Conservation (phyloP, 169 alveolate species). For the Plasmodium billcollinsi region DNA sequence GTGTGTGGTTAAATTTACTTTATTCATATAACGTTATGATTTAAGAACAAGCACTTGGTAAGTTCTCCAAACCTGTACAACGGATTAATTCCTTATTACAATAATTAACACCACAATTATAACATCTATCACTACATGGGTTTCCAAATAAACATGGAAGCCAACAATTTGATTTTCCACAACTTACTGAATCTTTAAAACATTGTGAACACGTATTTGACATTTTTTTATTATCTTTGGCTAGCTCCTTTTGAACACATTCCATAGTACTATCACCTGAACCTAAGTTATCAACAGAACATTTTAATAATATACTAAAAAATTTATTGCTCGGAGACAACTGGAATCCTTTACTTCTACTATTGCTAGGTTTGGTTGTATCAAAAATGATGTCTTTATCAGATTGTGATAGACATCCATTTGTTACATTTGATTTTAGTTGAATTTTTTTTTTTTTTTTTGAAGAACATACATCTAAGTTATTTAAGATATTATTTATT, state of each 20-base stretch:
- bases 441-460: not conserved
- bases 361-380: not conserved
- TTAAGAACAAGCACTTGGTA: constrained; percentile 52
- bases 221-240: constrained; percentile 26
- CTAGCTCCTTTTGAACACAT: constrained; percentile 52
- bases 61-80: constrained; percentile 38
- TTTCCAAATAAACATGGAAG: constrained; percentile 40
- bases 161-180: constrained; percentile 76
- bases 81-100: constrained; percentile 38
- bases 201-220: constrained; percentile 60
- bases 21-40: not conserved
- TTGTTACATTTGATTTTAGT: not conserved
- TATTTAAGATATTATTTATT: constrained; percentile 25
- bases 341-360: not conserved
- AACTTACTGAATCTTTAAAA: constrained; percentile 50
- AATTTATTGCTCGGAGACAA: constrained; percentile 51
- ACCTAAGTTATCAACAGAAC: constrained; percentile 63
- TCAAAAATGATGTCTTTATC: constrained; percentile 47
- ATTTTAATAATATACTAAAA: constrained; percentile 35
- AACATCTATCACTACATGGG: constrained; percentile 41
- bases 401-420: constrained; percentile 52
- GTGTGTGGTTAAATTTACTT: not conserved
- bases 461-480: constrained; percentile 12
- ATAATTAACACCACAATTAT: constrained; percentile 20
- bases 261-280: constrained; percentile 68